phyloP scores from a whole-genome alignment of 805 yeast genomes.

The Pichia thaimueangensis region DNA sequence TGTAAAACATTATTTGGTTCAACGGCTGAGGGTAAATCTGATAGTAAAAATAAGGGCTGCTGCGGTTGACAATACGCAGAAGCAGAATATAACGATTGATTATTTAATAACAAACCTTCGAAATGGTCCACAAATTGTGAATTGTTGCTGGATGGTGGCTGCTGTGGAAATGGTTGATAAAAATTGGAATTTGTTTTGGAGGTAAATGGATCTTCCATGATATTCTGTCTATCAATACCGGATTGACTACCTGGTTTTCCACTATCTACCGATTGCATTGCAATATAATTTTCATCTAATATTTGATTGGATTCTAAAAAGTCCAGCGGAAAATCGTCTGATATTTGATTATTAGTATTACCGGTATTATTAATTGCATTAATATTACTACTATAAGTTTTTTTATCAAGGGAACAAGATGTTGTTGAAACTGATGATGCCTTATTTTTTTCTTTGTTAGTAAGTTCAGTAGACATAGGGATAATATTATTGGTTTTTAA shows the following conservation, averaged over 20 bases:
- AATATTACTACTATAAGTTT: neutral
- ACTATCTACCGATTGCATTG: neutral
- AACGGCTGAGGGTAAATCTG: constrained; percentile 8
- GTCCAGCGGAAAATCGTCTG: constrained; percentile 11
- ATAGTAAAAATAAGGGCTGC: constrained; percentile 7
- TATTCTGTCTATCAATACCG: neutral
- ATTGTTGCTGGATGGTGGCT: neutral
- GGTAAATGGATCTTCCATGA: constrained; percentile 1
- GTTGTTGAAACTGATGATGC: too few relatives aligned
- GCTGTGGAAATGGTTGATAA: neutral
- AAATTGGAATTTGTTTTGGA: neutral
- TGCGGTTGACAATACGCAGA: neutral
- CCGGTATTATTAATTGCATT: neutral
- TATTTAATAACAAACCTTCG: constrained; percentile 1
- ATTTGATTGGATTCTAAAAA: constrained; percentile 2
- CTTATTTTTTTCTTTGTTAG: too few relatives aligned
- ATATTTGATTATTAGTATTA: neutral
- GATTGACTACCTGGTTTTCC: neutral
- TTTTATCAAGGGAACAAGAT: too few relatives aligned
- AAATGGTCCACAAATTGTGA: neutral
- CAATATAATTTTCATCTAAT: constrained; percentile 1
- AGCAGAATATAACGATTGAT: neutral
- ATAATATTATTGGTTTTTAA: constrained; percentile 3
- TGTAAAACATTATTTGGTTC: constrained; percentile 4
- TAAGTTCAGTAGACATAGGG: neutral